Conservation (phyloP, 192 early-diverging fungal genomes). For the Rhizophagus sp. region DNA sequence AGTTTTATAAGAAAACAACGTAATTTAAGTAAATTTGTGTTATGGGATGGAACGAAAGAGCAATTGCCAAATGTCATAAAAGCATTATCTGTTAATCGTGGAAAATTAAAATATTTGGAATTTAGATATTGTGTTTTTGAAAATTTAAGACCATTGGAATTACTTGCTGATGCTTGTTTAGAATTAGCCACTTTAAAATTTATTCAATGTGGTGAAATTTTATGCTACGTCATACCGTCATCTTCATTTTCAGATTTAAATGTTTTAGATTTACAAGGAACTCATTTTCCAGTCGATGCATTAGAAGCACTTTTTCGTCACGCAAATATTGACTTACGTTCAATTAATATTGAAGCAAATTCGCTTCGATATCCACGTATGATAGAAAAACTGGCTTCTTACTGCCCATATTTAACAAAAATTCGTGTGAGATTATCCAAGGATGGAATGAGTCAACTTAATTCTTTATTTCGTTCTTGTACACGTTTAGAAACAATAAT, state of each 20-base stretch:
- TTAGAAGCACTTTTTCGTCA: neutral
- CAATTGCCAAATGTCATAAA: neutral
- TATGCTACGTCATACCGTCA: neutral
- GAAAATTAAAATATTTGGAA: conserved; percentile 5
- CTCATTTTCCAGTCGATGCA: neutral
- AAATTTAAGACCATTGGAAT: neutral
- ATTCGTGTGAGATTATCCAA: neutral
- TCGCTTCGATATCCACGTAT: neutral
- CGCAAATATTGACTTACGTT: neutral
- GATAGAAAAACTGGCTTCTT: neutral
- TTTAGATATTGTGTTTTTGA: conserved; percentile 14
- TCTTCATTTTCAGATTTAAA: neutral
- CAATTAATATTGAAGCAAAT: neutral
- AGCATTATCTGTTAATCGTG: neutral
- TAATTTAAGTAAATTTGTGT: neutral
- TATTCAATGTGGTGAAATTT: conserved; percentile 13
- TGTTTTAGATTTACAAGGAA: conserved; percentile 5
- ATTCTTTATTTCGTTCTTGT: conserved; percentile 7
- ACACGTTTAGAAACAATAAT: neutral
- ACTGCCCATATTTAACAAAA: neutral
- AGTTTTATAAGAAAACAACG: conserved; percentile 13
- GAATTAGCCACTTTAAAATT: conserved; percentile 11
- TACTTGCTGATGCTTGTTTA: neutral
- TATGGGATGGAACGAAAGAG: conserved; percentile 6
- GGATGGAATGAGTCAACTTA: neutral